Base-by-base conservation (phyloP, 305 asterid species). In the Fraxinus paxiana region DNA sequence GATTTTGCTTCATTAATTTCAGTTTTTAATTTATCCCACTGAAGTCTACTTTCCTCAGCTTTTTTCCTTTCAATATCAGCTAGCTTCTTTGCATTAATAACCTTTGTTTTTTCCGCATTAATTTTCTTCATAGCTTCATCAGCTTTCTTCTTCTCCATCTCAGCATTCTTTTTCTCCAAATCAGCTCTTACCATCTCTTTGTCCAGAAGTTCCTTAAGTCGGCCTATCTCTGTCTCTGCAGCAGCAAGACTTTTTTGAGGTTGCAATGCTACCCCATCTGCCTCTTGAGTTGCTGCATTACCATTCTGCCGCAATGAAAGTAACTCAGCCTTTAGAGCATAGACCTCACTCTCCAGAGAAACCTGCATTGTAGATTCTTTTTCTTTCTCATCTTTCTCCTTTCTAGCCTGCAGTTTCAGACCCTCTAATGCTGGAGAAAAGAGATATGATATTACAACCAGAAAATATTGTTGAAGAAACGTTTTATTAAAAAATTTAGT, bases 311-410 rank as follows among this genome's bases (percentile, higher is more conserved):
- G 88, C 87, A 92, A 78, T 76, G 76, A 84, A 80, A 77, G 89
- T 83, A 89, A 83, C 89, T 94, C 95, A 65, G 88, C 89, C 83
- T 89, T 90, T 70, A 96, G 80, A 72, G 88, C 87, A 76, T 88
- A 79, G 24, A 94, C 86, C 83, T 96, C 97, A 79, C 88, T 88
- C 88, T 96, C 96, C 78, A 94, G 87, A 78, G 88, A 86, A 79
- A 81, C 82, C 20, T 91, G 85, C 41, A 84, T 65, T 76, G 89
- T 89, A 82, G 84, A 82, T 83, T 89, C 97, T 63, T 85, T 88
- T 76, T 80, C 92, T 79, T 86, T 94, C 76, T 90, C 92, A 76
- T 88, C 87, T 82, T 89, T 87, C 88, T 86, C 91, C 37, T 69
- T 51, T 79, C 78, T 83, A 20, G 90, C 93, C 86, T 86, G 85